phyloP scores from a whole-genome alignment of 164 flowering plant genomes.

The Liquidambar formosana region DNA sequence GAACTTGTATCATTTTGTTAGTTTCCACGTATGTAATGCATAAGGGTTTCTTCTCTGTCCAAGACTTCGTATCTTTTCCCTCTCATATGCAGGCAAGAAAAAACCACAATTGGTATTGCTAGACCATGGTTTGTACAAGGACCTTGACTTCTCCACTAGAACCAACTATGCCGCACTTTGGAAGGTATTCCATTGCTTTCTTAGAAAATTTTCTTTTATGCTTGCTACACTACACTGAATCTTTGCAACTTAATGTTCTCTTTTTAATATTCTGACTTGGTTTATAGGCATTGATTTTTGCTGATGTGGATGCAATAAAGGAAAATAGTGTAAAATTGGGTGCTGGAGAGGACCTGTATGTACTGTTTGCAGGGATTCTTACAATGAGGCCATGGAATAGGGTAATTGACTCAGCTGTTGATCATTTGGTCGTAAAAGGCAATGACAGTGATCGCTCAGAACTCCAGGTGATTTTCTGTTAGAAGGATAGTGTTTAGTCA shows the following conservation, averaged over 20 bases:
- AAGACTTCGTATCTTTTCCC: neutral
- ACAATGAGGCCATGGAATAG: conserved; percentile 97
- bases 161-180: conserved; percentile 90
- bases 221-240: neutral
- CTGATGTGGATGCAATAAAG: conserved; percentile 87
- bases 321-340: conserved; percentile 88
- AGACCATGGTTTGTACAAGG: conserved; percentile 94
- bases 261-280: conserved; percentile 3
- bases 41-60: neutral
- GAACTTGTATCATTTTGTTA: neutral
- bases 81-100: conserved; percentile 50
- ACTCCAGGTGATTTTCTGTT: conserved; percentile 61
- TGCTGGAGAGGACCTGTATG: conserved; percentile 95
- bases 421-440: conserved; percentile 84
- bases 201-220: neutral
- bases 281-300: conserved; percentile 71
- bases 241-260: neutral
- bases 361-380: conserved; percentile 87
- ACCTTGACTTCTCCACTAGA: conserved; percentile 74
- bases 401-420: conserved; percentile 78
- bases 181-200: conserved; percentile 50
- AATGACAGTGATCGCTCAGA: conserved; percentile 73
- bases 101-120: conserved; percentile 85
- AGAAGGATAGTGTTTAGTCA: neutral
- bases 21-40: neutral